Percentiles rank a stretch among this genome's conserved stretches.
These are phyloP conservation scores for Scytalidium sp. DNA, from an alignment of 2,329 filamentous ascomycete species.

Conservation along the genomic window DNA sequence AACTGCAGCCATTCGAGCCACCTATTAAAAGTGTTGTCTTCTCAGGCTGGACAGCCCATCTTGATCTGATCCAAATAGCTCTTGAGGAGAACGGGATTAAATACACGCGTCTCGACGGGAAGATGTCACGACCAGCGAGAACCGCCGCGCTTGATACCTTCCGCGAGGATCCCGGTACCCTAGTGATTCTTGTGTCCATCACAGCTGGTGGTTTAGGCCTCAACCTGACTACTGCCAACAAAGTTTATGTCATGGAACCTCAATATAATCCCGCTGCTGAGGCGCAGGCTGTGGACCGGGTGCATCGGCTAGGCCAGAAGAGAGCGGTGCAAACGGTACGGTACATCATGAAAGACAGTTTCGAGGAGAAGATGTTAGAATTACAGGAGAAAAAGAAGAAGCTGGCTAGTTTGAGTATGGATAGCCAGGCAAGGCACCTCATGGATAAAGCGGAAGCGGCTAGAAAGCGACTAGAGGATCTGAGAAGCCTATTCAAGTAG, in stretches of 20 bases:
- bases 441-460: constrained; percentile 30
- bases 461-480: constrained; percentile 48
- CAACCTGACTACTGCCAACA: constrained; percentile 82
- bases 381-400: constrained; percentile 92
- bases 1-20: constrained; percentile 50
- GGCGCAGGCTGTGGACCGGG: constrained; percentile 89
- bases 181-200: constrained; percentile 87
- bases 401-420: constrained; percentile 84
- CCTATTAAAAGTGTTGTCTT: constrained; percentile 94
- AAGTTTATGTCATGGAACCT: constrained; percentile 96
- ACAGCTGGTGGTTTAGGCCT: constrained; percentile 88
- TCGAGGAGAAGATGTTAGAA: constrained; percentile 90
- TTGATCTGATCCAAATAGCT: constrained; percentile 87
- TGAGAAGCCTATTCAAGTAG: constrained; percentile 53
- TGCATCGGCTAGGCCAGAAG: constrained; percentile 87
- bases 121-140: constrained; percentile 75
- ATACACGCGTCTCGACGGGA: constrained; percentile 84
- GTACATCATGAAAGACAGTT: constrained; percentile 86
- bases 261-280: constrained; percentile 96
- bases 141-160: constrained; percentile 75
- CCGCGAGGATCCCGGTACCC: constrained; percentile 65
- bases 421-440: constrained; percentile 38
- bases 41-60: constrained; percentile 91
- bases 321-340: constrained; percentile 83
- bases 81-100: constrained; percentile 64